Conservation (phyloP, 176 grass and related monocot species). For the Guadua angustifolia region DNA sequence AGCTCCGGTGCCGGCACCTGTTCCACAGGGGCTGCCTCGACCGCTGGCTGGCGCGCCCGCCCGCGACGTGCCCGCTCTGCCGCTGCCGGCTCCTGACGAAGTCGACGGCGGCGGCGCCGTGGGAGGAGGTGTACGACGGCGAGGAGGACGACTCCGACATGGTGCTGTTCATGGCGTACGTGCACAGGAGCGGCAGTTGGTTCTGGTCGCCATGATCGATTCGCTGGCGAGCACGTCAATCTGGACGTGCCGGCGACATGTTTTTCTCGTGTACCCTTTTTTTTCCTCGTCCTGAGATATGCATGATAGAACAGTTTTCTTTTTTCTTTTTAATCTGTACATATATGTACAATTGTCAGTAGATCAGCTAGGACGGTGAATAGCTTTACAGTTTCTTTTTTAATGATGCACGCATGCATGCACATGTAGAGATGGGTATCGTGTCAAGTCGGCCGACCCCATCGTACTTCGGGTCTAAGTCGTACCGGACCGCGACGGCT, state of each 20-base stretch:
- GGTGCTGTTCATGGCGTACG: conserved; percentile 50
- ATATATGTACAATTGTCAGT: too few relatives aligned
- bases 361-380: too few relatives aligned
- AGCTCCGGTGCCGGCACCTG: conserved; percentile 61
- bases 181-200: conserved; percentile 39
- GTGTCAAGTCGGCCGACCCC: too few relatives aligned
- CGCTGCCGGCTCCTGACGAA: conserved; percentile 47
- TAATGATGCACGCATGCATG: too few relatives aligned
- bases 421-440: too few relatives aligned
- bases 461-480: too few relatives aligned
- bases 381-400: too few relatives aligned
- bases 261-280: not conserved
- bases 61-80: conserved; percentile 68
- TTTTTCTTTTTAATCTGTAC: too few relatives aligned
- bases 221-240: not conserved
- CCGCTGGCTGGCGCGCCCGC: conserved; percentile 50
- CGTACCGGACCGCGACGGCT: too few relatives aligned
- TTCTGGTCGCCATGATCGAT: conserved; percentile 31
- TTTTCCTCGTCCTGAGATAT: too few relatives aligned
- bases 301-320: too few relatives aligned
- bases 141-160: conserved; percentile 35
- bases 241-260: not conserved
- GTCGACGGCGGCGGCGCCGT: not conserved
- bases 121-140: not conserved
- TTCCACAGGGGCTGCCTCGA: conserved; percentile 73